Percentiles rank a stretch among this genome's conserved stretches.
phyloP scores from a whole-genome alignment of 2,329 filamentous ascomycete genomes.

The Fonsecaea pugnacius region DNA sequence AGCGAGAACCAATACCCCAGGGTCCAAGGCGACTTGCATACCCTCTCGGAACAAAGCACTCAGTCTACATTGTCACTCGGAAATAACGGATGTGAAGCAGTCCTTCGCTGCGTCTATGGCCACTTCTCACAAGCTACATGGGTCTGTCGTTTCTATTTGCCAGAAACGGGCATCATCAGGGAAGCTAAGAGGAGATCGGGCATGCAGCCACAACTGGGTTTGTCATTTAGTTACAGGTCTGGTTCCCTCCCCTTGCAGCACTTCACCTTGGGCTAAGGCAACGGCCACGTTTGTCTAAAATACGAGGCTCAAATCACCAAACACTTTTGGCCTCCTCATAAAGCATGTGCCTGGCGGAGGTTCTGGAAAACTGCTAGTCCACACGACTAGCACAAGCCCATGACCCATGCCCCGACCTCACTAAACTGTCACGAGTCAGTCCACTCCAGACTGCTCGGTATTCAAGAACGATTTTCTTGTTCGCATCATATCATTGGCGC shows the following conservation, averaged over 20 bases:
- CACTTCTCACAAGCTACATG: background rate
- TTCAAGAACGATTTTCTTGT: background rate
- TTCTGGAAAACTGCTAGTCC: slow-evolving; percentile 5
- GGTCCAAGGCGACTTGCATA: background rate
- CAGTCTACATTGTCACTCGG: background rate
- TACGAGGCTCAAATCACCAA: background rate
- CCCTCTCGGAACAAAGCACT: background rate
- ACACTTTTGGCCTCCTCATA: background rate
- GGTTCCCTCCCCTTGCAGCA: background rate
- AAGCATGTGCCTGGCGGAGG: slow-evolving; percentile 10
- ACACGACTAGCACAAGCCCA: background rate
- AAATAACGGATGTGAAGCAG: background rate
- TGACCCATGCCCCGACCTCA: background rate
- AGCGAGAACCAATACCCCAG: background rate
- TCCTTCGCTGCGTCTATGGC: background rate
- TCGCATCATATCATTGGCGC: background rate
- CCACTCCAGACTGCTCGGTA: background rate
- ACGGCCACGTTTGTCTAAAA: background rate
- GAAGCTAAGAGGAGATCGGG: background rate
- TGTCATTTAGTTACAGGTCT: background rate
- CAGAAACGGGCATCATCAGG: background rate
- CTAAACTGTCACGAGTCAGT: slow-evolving; percentile 8
- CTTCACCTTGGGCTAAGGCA: background rate
- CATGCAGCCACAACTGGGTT: background rate
- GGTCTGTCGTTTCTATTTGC: background rate